Conservation (phyloP, 257 asterid species). For the Echites panduratus region DNA sequence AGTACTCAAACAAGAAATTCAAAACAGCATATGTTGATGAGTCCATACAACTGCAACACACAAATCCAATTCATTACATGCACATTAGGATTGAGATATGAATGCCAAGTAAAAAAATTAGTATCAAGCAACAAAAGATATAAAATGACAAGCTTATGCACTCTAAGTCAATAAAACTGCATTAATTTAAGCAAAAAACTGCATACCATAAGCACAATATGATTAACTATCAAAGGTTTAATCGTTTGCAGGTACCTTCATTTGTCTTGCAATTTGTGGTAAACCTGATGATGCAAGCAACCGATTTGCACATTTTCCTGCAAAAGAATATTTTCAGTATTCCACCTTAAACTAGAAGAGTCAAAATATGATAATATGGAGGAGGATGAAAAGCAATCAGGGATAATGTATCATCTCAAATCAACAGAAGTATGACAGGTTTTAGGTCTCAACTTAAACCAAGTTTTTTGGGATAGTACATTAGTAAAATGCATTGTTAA, state of each 20-base stretch:
- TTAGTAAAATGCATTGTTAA: background rate
- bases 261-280: constrained; percentile 90
- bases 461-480: background rate
- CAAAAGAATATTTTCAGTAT: constrained; percentile 16
- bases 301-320: constrained; percentile 97
- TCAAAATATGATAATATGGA: background rate
- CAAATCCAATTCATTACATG: background rate
- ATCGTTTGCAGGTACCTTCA: constrained; percentile 57
- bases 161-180: constrained; percentile 9
- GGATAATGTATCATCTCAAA: background rate
- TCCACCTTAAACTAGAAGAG: background rate
- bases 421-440: background rate
- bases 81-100: background rate
- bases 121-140: background rate
- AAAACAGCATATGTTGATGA: background rate
- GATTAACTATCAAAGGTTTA: background rate
- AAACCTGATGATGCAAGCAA: constrained; percentile 88
- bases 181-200: background rate
- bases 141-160: too few relatives aligned
- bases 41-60: constrained; percentile 10
- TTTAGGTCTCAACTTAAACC: background rate
- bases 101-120: background rate
- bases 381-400: background rate
- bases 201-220: background rate
- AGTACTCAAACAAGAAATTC: constrained; percentile 8